Base-by-base conservation (phyloP, 2,329 filamentous ascomycete species). In the Talaromyces piceae region DNA sequence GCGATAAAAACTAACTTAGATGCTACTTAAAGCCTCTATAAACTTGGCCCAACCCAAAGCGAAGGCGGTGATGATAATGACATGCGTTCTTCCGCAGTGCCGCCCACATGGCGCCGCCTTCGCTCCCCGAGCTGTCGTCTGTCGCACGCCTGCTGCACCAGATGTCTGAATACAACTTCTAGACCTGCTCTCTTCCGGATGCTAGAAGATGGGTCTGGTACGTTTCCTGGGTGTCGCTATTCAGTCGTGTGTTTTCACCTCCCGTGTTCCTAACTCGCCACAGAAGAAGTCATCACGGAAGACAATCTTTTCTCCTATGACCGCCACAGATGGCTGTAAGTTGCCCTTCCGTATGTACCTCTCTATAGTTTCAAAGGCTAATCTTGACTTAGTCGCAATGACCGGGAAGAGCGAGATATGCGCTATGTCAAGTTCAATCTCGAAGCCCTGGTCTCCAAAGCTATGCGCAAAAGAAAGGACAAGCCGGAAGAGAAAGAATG, bases 361-460 rank as follows among this genome's bases (percentile, higher is more conserved):
- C 41, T 13, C 13, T 25, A 5, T 28, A 4, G 23, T 49, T 39
- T 26, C 28, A 27, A 47, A 45, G n/a, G 33, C 57, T 54, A 54
- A 55, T 51, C 23, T n/a, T 20, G 22, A 13, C 47, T 27, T 50
- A 65, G 61, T 53, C 57, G 50, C 31, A 49, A 59, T 33, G 61
- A 65, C 51, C 43, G 56, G 33, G 33, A 59, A 45, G 57, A 64
- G 27, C 59, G 61, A 26, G 57, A 58, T 11, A 49, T 54, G 44
- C 59, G 63, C 20, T 63, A 63, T 57, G 57, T 58, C 43, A 57
- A 58, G 54, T 66, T 64, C 48, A 56, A 62, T 30, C 13, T 64
- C 18, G 26, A 45, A 6, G 54, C 58, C 8, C 59, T 66, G 31
- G 23, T 64, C 43, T 51, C 58, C 51, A 54, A 47, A 23, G 57